A percentile compares a stretch with the other conserved stretches of the same genome.
Evolutionary conservation across 768 basidiomycete species (phyloP).

Genomic region (Piloderma croceum): DNA sequence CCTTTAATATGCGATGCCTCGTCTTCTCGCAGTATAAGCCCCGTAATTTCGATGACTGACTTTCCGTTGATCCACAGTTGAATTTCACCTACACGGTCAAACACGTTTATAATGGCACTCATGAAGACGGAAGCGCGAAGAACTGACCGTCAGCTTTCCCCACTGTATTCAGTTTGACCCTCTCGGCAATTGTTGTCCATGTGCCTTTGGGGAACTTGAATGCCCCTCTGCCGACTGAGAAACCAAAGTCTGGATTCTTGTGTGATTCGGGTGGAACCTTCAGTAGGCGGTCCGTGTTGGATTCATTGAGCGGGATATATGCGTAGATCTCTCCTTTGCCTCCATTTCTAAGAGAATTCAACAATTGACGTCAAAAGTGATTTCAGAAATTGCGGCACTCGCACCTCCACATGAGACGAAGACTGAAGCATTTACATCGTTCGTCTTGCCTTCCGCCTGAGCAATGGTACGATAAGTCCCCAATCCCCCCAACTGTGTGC

Average conservation of each 20-base stretch:
- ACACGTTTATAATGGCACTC: too few relatives aligned
- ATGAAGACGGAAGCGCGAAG: too few relatives aligned
- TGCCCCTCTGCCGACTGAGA: slow-evolving; percentile 61
- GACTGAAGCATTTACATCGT: slow-evolving; percentile 62
- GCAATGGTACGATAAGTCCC: slow-evolving; percentile 56
- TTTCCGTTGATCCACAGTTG: slow-evolving; percentile 60
- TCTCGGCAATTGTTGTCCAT: slow-evolving; percentile 61
- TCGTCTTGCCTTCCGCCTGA: slow-evolving; percentile 60
- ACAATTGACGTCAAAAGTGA: not conserved
- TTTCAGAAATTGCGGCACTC: slow-evolving; percentile 5
- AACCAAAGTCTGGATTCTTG: slow-evolving; percentile 54
- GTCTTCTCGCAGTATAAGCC: slow-evolving; percentile 50
- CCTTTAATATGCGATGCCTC: slow-evolving; percentile 58
- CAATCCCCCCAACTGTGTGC: slow-evolving; percentile 47
- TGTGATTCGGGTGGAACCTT: slow-evolving; percentile 47
- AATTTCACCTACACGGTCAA: slow-evolving; percentile 57
- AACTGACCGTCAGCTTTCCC: slow-evolving; percentile 54
- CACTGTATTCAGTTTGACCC: slow-evolving; percentile 64
- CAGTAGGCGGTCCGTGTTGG: slow-evolving; percentile 39
- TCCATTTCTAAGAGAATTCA: slow-evolving; percentile 24
- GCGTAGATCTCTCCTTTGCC: slow-evolving; percentile 41
- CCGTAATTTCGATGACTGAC: slow-evolving; percentile 45
- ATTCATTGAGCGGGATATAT: slow-evolving; percentile 50
- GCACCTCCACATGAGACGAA: slow-evolving; percentile 74
- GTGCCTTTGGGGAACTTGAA: slow-evolving; percentile 51